Percentiles rank a stretch among this genome's conserved stretches.
Evolutionary conservation across 2,329 filamentous ascomycete species (phyloP).

Genomic region (Ophiocordyceps australis): DNA sequence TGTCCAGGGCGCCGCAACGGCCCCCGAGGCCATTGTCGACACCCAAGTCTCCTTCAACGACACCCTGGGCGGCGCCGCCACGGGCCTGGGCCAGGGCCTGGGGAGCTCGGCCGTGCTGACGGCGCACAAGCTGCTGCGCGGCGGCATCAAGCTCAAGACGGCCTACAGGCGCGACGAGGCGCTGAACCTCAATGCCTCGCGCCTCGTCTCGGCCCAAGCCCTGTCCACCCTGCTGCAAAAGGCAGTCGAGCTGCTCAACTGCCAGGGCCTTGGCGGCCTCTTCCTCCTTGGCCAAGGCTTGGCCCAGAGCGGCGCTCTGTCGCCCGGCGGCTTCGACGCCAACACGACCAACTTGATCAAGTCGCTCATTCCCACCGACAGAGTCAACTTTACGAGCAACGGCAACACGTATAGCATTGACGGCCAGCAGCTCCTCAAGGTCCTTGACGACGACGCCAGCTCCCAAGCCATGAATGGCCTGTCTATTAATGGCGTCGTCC

Average conservation of each 20-base stretch:
- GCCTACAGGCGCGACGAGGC: no score
- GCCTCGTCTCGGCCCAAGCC: slow-evolving; percentile 9
- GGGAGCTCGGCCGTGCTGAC: slow-evolving; percentile 14
- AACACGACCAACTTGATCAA: slow-evolving; percentile 1
- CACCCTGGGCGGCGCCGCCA: slow-evolving; percentile 13
- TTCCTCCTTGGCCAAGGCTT: slow-evolving; percentile 9
- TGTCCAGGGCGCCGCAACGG: slow-evolving; percentile 9
- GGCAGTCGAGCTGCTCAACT: slow-evolving; percentile 11
- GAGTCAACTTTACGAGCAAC: slow-evolving; percentile 8
- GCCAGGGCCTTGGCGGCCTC: slow-evolving; percentile 14
- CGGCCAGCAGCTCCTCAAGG: slow-evolving; percentile 5
- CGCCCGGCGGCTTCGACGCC: slow-evolving; percentile 1
- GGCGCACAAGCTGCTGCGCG: slow-evolving; percentile 9
- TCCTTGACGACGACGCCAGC: slow-evolving; percentile 5
- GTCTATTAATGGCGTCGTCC: slow-evolving; percentile 1
- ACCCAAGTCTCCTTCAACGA: slow-evolving; percentile 14
- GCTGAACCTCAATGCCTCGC: slow-evolving; percentile 10
- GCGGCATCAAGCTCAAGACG: slow-evolving; percentile 1
- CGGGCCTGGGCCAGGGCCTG: slow-evolving; percentile 15
- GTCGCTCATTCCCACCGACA: slow-evolving; percentile 4
- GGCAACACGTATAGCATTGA: slow-evolving; percentile 11
- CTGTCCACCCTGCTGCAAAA: slow-evolving; percentile 11
- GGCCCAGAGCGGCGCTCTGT: slow-evolving; percentile 6
- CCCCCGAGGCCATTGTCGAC: slow-evolving; percentile 6
- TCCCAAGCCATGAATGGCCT: slow-evolving; percentile 1